Base-by-base conservation (phyloP, 192 early-diverging fungal species). In the Linnemannia hyalina region DNA sequence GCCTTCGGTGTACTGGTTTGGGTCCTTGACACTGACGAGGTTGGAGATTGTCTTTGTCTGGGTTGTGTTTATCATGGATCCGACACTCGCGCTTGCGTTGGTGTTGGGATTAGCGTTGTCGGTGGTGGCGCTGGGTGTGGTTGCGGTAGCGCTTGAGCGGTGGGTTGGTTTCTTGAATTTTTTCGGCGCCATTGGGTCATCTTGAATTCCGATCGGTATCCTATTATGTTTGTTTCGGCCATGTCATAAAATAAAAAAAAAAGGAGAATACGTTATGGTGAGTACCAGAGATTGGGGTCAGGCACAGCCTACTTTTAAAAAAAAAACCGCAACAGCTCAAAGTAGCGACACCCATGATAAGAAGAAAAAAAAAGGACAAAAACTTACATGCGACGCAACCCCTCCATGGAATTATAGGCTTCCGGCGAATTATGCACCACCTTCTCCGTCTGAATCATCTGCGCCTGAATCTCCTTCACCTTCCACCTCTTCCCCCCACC, bases 371-470 rank as follows among this genome's bases (percentile, higher is more conserved):
- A 65, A 29, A 60, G 10, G n/a, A 1, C 5, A 5, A 29, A 60
- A 23, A 13, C 60, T 32, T 65, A 65, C 60, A 32, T 65, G 29
- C 11, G 11, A 65, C 60, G 60, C 3, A 65, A 8, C 11, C 60
- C 60, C 29, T 32, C 26, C 60, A 65, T 32, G 29, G 60, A 65
- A 32, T 65, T 1, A 23, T 32, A 65, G 11, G 29, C 60, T 29
- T 65, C 60, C 6, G 26, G n/a, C 1, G 44, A 75, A 32, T 55
- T 54, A 49, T 54, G 36, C 3, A 38, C 29, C 20, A 75, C 32
- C 52, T 75, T 75, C 23, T 75, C 73, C 2, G 73, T 75, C 52
- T 75, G 73, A 38, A 75, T 57, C 18, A 36, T 47, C 11, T 54
- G 42, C 22, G 52, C 73, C 9, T 75, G 73, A 13, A 75, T 23